Evolutionary conservation across 345 rosid genomes (phyloP).

Genomic region (Sisymbrium irio): DNA sequence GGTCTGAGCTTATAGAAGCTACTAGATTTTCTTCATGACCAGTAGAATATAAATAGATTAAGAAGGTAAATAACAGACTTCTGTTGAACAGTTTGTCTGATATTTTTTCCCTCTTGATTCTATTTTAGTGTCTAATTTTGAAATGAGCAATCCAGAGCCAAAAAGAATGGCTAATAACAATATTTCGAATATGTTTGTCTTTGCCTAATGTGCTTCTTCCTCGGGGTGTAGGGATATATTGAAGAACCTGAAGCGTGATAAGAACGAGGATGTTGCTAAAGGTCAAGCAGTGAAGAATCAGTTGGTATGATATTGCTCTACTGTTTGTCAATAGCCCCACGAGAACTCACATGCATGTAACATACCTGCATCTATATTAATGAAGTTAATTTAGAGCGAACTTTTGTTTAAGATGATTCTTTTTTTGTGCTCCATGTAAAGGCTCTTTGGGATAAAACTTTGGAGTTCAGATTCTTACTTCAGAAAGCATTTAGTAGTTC

Average conservation of each 20-base stretch:
- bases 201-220: neutral
- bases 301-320: conserved; percentile 43
- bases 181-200: neutral
- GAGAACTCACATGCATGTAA: neutral
- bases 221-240: conserved; percentile 49
- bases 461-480: conserved; percentile 81
- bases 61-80: neutral
- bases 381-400: neutral
- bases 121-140: neutral
- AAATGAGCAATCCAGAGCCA: neutral
- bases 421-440: conserved; percentile 23
- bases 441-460: conserved; percentile 84
- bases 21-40: neutral
- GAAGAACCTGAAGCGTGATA: conserved; percentile 69
- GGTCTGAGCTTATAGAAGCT: neutral
- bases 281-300: conserved; percentile 93
- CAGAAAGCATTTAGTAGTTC: conserved; percentile 77
- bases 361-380: neutral
- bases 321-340: neutral
- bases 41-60: neutral
- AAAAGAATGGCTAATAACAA: neutral
- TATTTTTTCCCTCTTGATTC: neutral
- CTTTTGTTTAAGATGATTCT: neutral
- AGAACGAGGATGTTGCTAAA: conserved; percentile 82
- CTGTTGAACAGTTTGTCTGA: neutral